Base-by-base conservation (phyloP, 805 yeast genomes). In the Geotrichum ghanense region DNA sequence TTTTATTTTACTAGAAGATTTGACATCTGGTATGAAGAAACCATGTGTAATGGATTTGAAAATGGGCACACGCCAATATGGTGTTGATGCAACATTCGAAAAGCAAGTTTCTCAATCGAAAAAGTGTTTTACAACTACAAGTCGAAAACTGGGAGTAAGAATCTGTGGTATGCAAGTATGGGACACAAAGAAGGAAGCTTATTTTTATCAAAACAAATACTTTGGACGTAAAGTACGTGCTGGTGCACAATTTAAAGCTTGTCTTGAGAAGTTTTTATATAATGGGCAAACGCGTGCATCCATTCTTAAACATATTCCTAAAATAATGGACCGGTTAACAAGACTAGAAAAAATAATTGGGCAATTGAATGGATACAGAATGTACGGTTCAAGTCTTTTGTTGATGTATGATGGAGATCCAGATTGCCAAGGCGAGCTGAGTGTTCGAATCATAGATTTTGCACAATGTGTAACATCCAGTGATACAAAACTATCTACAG, bases 1-100 rank as follows among this genome's bases (percentile, higher is more conserved):
- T 51, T 92, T 88, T 60, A 81, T 92, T 34, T 64, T 92, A 7
- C 69, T 92, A 44, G 98, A 94, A 60, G 99, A 92, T 66, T 67
- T 92, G 43, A 92, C 97, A 0, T 74, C 80, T 46, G 85, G 86
- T 21, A 78, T 90, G 79, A 69, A 65, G 24, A 75, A 75, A 52
- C 97, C 98, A 0, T 89, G 96, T 60, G 97, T 90, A 0, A 67
- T 92, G 44, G 99, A 92, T 65, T 70, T 92, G 56, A 92, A 92
- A 61, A 92, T 92, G 97, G 99, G 99, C 0, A 90, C 99, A 0
- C 73, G 99, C 49, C 99, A 92, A 64, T 92, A 92, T 58, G 98
- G 99, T 7, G 82, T 90, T n/a, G 95, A 88, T 52, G 97, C 97
- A 0, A 71, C 73, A 3, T 62, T 66, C 12, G 66, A 78, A 43